Percentiles rank a stretch among this genome's conserved stretches.
These are phyloP conservation scores for Ilex aquifolium DNA, from an alignment of 257 asterid species.

Conservation along the genomic window DNA sequence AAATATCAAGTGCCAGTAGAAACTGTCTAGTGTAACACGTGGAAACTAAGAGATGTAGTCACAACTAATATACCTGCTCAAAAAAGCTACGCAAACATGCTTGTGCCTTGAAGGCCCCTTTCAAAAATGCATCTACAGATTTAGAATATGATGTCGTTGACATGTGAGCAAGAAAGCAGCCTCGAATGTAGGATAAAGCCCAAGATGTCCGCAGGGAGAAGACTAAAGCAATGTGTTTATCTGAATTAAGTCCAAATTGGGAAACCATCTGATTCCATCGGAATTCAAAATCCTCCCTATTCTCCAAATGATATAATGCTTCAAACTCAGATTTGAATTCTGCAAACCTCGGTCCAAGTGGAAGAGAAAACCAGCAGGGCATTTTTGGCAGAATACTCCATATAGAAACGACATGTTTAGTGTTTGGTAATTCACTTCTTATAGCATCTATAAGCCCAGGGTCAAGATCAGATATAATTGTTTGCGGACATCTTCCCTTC, in stretches of 20 bases:
- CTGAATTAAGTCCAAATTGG: constrained; percentile 42
- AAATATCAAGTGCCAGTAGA: neutral
- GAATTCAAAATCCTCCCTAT: constrained; percentile 52
- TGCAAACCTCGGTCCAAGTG: constrained; percentile 49
- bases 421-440: constrained; percentile 57
- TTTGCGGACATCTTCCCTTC: constrained; percentile 57
- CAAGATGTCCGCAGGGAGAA: constrained; percentile 43
- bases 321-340: constrained; percentile 52
- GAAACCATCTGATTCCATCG: constrained; percentile 58
- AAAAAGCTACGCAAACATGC: constrained; percentile 49
- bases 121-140: constrained; percentile 31
- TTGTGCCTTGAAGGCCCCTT: constrained; percentile 34
- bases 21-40: neutral
- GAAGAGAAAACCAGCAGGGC: constrained; percentile 51
- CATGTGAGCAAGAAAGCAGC: constrained; percentile 56
- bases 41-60: neutral
- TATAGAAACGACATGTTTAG: constrained; percentile 53
- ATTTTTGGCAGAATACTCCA: constrained; percentile 38
- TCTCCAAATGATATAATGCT: constrained; percentile 38
- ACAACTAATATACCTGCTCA: constrained; percentile 42
- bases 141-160: constrained; percentile 37
- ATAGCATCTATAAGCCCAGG: constrained; percentile 50
- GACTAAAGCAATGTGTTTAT: constrained; percentile 54
- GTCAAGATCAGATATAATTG: constrained; percentile 58
- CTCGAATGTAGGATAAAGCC: constrained; percentile 53